Base-by-base conservation (phyloP, 1,139 yeast species). In the Candida glucosophila region DNA sequence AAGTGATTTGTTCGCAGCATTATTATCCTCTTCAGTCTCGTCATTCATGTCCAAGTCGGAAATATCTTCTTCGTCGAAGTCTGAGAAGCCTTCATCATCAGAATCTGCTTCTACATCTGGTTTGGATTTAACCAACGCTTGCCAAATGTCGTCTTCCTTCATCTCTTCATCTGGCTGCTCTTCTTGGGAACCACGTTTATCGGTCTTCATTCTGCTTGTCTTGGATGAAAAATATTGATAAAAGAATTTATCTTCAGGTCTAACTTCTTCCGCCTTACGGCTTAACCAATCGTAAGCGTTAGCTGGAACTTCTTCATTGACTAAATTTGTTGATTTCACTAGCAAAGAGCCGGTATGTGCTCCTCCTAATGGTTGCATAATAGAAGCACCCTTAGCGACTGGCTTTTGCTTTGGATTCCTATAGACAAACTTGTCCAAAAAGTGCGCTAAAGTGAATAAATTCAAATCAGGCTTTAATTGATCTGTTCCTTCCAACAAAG, bases 361-460 rank as follows among this genome's bases (percentile, higher is more conserved):
- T 32, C 97, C 97, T 25, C 95, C 92, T 36, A 92, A 65, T 26
- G 98, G 97, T 62, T 90, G 98, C 97, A 92, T 92, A 49, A 90
- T 88, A 25, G 96, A 83, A 3, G 80, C 65, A 44, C 97, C 97
- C 48, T 82, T 78, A 18, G 78, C 61, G 22, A 40, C 39, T 13
- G 77, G 65, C 54, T 79, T 82, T 44, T 76, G 80, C 57, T 83
- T 85, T 27, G 96, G 86, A 49, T 86, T 86, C 56, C 83, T 80
- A 60, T 90, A 90, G 19, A 92, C 96, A 58, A 92, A 90, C 52
- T 95, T 73, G 54, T 90, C 96, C 58, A 90, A 67, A 70, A 90
- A 90, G 53, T 88, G 97, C 15, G 85, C 65, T 37, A 90, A 63
- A 0, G 95, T 77, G 54, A 77, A 90, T 35, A 92, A 68, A 3